A percentile compares a stretch with the other conserved stretches of the same genome.
These are phyloP conservation scores for Cyberlindnera petersonii DNA, from an alignment of 805 yeast genomes.

Conservation along the genomic window DNA sequence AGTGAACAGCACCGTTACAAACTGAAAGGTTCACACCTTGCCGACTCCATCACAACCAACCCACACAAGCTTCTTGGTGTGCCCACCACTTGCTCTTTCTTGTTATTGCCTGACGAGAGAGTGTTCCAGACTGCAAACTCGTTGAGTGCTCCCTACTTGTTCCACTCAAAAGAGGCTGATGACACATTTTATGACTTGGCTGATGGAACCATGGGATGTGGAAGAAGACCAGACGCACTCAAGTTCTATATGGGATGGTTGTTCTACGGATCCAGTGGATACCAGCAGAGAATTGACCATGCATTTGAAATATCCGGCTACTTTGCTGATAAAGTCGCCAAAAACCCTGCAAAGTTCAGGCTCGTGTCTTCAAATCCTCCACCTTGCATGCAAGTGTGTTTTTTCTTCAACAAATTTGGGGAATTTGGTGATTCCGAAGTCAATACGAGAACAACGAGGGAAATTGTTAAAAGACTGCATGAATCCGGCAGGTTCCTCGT, in stretches of 20 bases:
- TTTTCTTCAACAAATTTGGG: constrained; percentile 56
- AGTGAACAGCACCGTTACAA: constrained; percentile 43
- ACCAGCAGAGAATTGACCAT: constrained; percentile 62
- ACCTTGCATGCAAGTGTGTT: constrained; percentile 81
- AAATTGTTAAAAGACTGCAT: constrained; percentile 58
- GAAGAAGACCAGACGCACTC: constrained; percentile 78
- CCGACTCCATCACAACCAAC: constrained; percentile 73
- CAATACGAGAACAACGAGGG: constrained; percentile 56
- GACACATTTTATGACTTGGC: constrained; percentile 69
- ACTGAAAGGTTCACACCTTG: constrained; percentile 58
- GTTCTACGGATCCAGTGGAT: constrained; percentile 71
- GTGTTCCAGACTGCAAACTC: constrained; percentile 71
- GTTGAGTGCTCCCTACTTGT: constrained; percentile 72
- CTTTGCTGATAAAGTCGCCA: constrained; percentile 44
- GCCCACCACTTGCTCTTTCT: constrained; percentile 71
- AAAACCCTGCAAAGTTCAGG: constrained; percentile 37
- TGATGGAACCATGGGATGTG: constrained; percentile 91
- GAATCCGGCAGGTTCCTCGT: constrained; percentile 62
- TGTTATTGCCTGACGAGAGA: constrained; percentile 64
- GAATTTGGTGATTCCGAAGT: constrained; percentile 27
- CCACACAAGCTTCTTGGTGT: constrained; percentile 92
- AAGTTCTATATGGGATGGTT: constrained; percentile 79
- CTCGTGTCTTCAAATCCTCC: constrained; percentile 57
- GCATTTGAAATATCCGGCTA: constrained; percentile 65
- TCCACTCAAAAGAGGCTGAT: constrained; percentile 50